Conservation (phyloP, 305 asterid genomes). For the Solanum hybrid region DNA sequence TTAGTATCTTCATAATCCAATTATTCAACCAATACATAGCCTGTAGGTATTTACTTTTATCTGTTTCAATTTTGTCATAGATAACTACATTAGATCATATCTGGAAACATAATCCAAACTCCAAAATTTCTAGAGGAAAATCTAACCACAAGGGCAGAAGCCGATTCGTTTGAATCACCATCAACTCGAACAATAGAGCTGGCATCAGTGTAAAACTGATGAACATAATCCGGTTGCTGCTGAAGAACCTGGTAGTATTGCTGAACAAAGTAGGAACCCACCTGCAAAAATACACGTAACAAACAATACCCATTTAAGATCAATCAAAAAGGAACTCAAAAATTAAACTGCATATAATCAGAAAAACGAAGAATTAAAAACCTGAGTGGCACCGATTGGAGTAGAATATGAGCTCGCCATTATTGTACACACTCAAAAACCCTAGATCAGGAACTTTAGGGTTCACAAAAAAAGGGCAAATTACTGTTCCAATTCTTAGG, state of each 20-base stretch:
- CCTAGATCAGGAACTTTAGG: conserved; percentile 1
- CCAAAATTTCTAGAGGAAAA: not conserved
- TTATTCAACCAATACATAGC: not conserved
- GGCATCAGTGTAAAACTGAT: conserved; percentile 71
- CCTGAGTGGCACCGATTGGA: conserved; percentile 25
- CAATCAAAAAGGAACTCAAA: not conserved
- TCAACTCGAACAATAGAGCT: conserved; percentile 48
- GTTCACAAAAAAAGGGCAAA: not conserved
- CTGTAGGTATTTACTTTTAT: not conserved
- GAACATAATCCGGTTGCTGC: conserved; percentile 52
- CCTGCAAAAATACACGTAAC: conserved; percentile 19
- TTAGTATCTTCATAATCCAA: not conserved
- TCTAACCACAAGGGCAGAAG: conserved; percentile 26
- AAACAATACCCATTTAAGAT: not conserved
- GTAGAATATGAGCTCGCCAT: conserved; percentile 21
- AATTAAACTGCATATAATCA: not conserved
- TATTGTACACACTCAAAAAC: not conserved
- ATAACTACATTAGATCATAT: not conserved
- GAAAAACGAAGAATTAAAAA: not conserved
- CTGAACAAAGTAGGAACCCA: conserved; percentile 78
- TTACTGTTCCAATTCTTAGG: not conserved
- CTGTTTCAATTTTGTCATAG: not conserved
- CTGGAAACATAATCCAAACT: not conserved
- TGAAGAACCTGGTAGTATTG: conserved; percentile 74
- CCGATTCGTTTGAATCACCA: conserved; percentile 29